Evolutionary conservation across 176 grass and related monocot species (phyloP).

Genomic region (Aegilops speltoides): DNA sequence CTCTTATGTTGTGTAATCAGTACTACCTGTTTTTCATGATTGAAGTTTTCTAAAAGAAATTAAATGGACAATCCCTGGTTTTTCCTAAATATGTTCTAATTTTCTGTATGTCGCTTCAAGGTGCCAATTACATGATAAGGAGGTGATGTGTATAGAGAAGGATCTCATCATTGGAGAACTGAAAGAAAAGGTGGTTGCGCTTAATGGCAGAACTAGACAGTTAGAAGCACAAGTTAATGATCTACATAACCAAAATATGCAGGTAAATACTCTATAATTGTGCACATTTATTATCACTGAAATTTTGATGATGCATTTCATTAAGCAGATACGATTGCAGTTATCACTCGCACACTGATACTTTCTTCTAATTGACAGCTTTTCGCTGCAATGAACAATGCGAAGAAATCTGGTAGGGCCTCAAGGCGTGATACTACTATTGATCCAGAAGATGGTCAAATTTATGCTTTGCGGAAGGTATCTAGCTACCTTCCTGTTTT

Average conservation of each 20-base stretch:
- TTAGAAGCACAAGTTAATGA: conserved; percentile 65
- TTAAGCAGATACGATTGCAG: not conserved
- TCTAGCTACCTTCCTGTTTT: not conserved
- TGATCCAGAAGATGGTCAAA: conserved; percentile 26
- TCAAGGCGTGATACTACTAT: conserved; percentile 6
- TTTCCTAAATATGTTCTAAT: conserved; percentile 9
- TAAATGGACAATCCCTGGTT: not conserved
- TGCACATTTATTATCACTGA: conserved; percentile 8
- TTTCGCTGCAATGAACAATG: conserved; percentile 52
- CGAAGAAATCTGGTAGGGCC: conserved; percentile 40
- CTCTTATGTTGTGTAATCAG: not conserved
- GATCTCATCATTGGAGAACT: conserved; percentile 61
- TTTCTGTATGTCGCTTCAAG: conserved; percentile 35
- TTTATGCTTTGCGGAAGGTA: conserved; percentile 46
- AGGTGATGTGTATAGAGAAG: conserved; percentile 60
- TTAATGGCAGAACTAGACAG: conserved; percentile 61
- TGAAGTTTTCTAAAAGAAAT: not conserved
- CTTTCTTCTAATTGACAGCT: conserved; percentile 46
- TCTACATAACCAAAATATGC: conserved; percentile 58
- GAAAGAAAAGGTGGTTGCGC: conserved; percentile 82
- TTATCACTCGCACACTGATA: not conserved
- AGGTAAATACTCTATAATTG: conserved; percentile 38
- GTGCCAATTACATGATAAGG: conserved; percentile 73
- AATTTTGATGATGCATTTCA: conserved; percentile 4
- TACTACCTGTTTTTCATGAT: not conserved